phyloP scores from a whole-genome alignment of 768 basidiomycete genomes.

The Boletus tomentosulus region DNA sequence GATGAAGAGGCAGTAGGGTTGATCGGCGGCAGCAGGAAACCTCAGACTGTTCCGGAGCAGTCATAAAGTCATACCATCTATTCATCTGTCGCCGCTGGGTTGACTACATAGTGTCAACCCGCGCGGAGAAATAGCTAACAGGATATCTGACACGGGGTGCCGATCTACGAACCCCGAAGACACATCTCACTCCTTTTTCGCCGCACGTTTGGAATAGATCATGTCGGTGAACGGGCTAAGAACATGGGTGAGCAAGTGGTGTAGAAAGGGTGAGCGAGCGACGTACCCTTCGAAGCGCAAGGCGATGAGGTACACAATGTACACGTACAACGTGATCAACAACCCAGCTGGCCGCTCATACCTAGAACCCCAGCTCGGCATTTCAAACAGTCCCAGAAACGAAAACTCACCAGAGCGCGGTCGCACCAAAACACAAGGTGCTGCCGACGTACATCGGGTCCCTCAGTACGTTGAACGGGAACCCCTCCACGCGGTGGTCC shows the following conservation, averaged over 20 bases:
- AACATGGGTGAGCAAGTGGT: not conserved
- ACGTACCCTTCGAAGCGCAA: conserved; percentile 87
- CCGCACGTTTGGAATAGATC: conserved; percentile 62
- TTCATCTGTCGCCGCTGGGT: not conserved
- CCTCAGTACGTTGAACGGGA: conserved; percentile 90
- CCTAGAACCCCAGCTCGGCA: conserved; percentile 39
- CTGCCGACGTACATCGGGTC: conserved; percentile 98
- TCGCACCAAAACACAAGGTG: conserved; percentile 83
- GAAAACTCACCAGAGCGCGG: conserved; percentile 72
- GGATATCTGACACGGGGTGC: not conserved
- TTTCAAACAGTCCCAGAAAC: not conserved
- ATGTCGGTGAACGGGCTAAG: conserved; percentile 73
- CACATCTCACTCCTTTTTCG: conserved; percentile 19
- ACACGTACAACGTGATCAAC: conserved; percentile 75
- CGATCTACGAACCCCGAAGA: not conserved
- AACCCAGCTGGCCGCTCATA: conserved; percentile 84
- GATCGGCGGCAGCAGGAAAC: conserved; percentile 14
- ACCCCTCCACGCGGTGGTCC: conserved; percentile 89
- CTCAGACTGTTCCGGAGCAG: not conserved
- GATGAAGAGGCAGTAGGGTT: conserved; percentile 18
- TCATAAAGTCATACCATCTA: not conserved
- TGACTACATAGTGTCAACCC: not conserved
- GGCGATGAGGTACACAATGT: conserved; percentile 79
- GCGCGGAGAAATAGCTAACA: not conserved
- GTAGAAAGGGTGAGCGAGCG: not conserved